Evolutionary conservation across 176 grass and related monocot genomes (phyloP), one percentile per base, ranked within the genome.

Genomic region (Aegilops longissima): DNA sequence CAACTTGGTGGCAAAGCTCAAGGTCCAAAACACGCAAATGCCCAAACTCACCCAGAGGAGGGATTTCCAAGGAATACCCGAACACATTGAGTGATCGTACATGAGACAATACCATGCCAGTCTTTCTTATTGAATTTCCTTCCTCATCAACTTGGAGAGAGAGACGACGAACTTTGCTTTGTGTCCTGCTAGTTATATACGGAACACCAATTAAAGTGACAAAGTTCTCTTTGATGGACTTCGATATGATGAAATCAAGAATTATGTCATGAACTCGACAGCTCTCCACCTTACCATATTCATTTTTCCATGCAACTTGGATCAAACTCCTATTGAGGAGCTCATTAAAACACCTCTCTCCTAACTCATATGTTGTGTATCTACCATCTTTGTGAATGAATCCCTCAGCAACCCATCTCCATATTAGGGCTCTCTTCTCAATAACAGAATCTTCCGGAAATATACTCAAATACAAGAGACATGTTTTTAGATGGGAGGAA

Each of bases 321-420:
- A 70, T 70, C 9, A 69, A 70, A 38, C 67, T n/a, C 18, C 67
- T 38, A 38, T 38, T 70, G 67, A 70, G 8, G 3, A 70, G 34
- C 34, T 70, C 67, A 70, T n/a, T 70, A 5, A 70, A 70, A 70
- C 67, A 70, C 34, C 34, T 70, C 18, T 70, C 34, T 11, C 67
- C 67, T 38, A 70, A 20, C 34, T 39, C 3, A 1, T 70, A 0
- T 39, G 20, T 0, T 10, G 33, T 11, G 11, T 70, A n/a, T n/a
- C 18, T 70, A 2, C 4, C 68, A 11, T 70, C 34, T 16, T 21
- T 20, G 5, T 39, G 18, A 70, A 70, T 70, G 2, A 70, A 39
- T n/a, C 80, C 66, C 30, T 86, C 78, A 9, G 51, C 29, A 47
- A 70, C 70, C 84, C 76, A 80, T 29, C 18, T 33, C 6, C 64